Percentiles rank a stretch among this genome's conserved stretches.
phyloP scores from a whole-genome alignment of 139 green algal species.

The Mesotaenium endlicherianum region DNA sequence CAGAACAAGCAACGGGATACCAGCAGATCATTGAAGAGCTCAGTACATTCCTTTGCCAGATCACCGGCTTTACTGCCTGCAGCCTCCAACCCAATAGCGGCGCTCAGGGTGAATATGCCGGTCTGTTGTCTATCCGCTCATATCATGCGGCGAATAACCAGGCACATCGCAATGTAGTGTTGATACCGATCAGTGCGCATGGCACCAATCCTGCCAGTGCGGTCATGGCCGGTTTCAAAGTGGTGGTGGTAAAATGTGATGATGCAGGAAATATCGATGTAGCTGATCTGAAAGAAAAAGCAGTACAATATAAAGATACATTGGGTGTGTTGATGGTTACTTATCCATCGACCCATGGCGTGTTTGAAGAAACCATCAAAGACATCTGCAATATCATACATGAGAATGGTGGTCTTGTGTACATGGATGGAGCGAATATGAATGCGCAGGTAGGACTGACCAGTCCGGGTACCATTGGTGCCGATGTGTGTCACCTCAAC shows the following conservation, averaged over 20 bases:
- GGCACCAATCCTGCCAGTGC: constrained; percentile 96
- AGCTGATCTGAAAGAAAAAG: constrained; percentile 73
- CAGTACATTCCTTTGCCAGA: constrained; percentile 79
- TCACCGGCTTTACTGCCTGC: constrained; percentile 91
- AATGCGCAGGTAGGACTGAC: constrained; percentile 97
- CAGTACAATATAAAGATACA: constrained; percentile 80
- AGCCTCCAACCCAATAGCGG: constrained; percentile 96
- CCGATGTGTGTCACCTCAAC: constrained; percentile 99
- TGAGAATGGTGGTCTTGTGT: constrained; percentile 85
- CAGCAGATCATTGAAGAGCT: constrained; percentile 92
- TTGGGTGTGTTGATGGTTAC: constrained; percentile 96
- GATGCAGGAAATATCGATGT: constrained; percentile 89
- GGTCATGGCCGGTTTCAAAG: constrained; percentile 94
- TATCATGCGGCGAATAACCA: constrained; percentile 81
- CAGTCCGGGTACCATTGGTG: constrained; percentile 90
- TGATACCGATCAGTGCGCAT: constrained; percentile 95
- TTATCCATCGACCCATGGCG: constrained; percentile 94
- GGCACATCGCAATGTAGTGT: constrained; percentile 89
- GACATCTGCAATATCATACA: constrained; percentile 95
- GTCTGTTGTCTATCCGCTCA: constrained; percentile 93
- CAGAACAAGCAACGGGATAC: constrained; percentile 82
- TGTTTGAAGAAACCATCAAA: constrained; percentile 95
- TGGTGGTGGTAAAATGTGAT: constrained; percentile 81
- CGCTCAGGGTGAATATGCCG: constrained; percentile 92
- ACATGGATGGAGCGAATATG: constrained; percentile 99